Percentiles rank a stretch among this genome's conserved stretches.
Conservation (phyloP, 192 early-diverging fungal species). For the Umbelopsis isabellina region DNA sequence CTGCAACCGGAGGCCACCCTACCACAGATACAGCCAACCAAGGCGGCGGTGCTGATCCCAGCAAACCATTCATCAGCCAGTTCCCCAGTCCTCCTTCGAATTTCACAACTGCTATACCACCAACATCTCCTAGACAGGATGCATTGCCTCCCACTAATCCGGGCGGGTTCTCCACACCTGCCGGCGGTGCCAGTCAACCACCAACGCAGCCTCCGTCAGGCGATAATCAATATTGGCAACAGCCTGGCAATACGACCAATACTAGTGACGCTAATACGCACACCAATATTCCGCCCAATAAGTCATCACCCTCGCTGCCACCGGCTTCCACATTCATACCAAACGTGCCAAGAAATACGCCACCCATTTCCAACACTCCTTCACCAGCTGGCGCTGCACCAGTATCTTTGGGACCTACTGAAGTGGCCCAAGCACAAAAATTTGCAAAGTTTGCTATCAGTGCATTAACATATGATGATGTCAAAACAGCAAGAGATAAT, state of each 20-base stretch:
- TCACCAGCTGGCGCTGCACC: conserved; percentile 7
- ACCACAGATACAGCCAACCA: not conserved
- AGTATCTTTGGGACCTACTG: conserved; percentile 50
- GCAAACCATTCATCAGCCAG: conserved; percentile 31
- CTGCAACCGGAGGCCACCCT: not conserved
- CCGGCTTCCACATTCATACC: not conserved
- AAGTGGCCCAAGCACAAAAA: conserved; percentile 79
- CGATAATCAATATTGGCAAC: not conserved
- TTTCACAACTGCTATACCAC: conserved; percentile 38
- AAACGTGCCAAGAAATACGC: conserved; percentile 19
- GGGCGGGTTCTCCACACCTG: not conserved
- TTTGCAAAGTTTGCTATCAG: conserved; percentile 90
- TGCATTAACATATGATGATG: conserved; percentile 93
- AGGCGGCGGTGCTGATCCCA: not conserved
- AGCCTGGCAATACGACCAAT: not conserved
- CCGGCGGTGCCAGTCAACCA: not conserved
- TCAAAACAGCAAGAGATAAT: conserved; percentile 81
- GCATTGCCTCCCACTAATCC: not conserved
- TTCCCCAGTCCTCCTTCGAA: conserved; percentile 47
- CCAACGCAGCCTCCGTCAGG: not conserved
- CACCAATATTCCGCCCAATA: not conserved
- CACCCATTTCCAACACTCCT: conserved; percentile 26
- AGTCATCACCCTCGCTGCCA: not conserved
- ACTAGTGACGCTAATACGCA: conserved; percentile 1
- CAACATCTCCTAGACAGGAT: conserved; percentile 18